Evolutionary conservation across 805 yeast genomes (phyloP).

Genomic region (Wickerhamiella musiphila): DNA sequence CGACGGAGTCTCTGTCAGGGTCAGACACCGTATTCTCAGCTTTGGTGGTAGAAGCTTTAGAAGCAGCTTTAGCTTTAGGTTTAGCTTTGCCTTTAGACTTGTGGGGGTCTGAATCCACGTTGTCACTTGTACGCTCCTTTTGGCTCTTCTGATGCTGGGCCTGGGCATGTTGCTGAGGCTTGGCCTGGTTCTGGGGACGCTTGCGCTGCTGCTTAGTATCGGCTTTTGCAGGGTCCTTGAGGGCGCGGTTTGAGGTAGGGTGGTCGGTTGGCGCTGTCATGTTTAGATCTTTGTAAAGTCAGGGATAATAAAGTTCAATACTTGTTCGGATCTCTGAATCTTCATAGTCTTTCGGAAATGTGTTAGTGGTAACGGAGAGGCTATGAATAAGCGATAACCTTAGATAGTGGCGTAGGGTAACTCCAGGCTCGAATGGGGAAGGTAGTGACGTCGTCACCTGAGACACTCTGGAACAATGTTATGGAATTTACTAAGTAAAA

Average conservation of each 20-base stretch:
- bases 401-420: too few relatives aligned
- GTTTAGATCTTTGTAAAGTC: neutral
- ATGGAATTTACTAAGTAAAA: too few relatives aligned
- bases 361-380: neutral
- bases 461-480: too few relatives aligned
- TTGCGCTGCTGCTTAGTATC: neutral
- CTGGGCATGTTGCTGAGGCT: neutral
- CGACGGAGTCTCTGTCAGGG: neutral
- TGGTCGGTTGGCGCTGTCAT: neutral
- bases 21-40: too few relatives aligned
- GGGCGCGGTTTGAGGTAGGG: neutral
- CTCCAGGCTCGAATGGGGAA: too few relatives aligned
- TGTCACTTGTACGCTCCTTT: neutral
- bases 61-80: neutral
- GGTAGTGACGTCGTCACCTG: too few relatives aligned
- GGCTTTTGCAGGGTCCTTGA: neutral
- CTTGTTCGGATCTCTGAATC: neutral
- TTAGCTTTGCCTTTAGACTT: neutral
- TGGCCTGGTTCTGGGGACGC: neutral
- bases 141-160: neutral
- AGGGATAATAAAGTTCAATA: neutral
- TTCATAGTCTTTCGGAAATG: neutral
- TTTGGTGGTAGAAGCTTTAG: neutral
- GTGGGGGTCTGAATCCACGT: neutral
- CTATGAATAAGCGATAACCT: too few relatives aligned